Evolutionary conservation across 2,329 filamentous ascomycete genomes (phyloP), one percentile per base, ranked within the genome.

Genomic region (Ophiocordyceps camponoti-floridani): DNA sequence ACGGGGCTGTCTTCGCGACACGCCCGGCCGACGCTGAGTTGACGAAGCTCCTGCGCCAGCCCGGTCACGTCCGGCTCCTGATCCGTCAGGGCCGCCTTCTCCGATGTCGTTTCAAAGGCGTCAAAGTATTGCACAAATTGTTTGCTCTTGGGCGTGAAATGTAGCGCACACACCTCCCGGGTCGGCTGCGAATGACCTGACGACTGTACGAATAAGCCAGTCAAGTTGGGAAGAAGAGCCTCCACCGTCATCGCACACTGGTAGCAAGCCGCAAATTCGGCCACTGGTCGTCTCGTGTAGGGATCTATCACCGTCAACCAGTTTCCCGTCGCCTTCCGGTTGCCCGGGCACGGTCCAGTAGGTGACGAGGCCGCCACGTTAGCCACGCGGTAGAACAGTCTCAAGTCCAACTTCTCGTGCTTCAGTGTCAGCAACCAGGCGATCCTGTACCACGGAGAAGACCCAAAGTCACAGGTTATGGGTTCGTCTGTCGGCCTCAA

Each of bases 341-440:
- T 66, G 37, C 70, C 82, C 37, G 60, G 73, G 64, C 72, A 93
- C 63, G 55, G 73, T 56, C 60, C 69, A 54, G 51, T 70, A 13
- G 56, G 70, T 4, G 72, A 69, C 2, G 72, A 65, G 6, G 54
- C 44, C 14, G 53, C 49, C 37, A 85, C 72, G 10, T 73, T 70
- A 5, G 81, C 78, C 31, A 94, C 69, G 35, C 74, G 72, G 47
- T 81, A 75, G 28, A 95, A 68, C 5, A 93, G 63, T 12, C 74
- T 72, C 38, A 91, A 63, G 50, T 85, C 77, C 3, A 72, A 67
- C 16, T 74, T 67, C 12, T 75, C 64, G 51, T 84, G 75, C 59
- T 87, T 86, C 44, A 83, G 65, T 2, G 79, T 88, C 49, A 94
- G 69, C 3, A 88, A 69, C 77, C 83, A 94, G 1, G 87, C 87